These are phyloP conservation scores for Pyrenochaeta sp. DNA, from an alignment of 2,329 filamentous ascomycete species.

Conservation along the genomic window DNA sequence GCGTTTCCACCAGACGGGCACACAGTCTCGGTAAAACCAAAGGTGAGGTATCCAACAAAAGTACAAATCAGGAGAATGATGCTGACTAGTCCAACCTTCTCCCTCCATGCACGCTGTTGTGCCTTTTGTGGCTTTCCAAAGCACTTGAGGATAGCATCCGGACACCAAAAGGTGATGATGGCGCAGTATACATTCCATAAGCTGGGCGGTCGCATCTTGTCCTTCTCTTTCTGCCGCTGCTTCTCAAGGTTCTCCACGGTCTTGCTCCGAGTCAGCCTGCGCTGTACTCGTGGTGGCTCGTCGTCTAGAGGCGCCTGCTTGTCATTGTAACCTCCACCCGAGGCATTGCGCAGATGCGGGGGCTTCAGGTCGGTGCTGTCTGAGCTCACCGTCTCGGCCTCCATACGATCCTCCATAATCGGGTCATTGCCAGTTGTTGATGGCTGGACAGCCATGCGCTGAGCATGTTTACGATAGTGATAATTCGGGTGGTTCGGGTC, in stretches of 20 bases:
- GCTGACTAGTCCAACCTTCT: constrained; percentile 97
- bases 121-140: constrained; percentile 86
- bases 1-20: constrained; percentile 73
- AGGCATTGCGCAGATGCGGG: constrained; percentile 48
- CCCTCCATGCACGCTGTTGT: constrained; percentile 92
- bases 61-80: constrained; percentile 88
- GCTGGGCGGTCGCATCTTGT: constrained; percentile 78
- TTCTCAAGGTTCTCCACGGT: constrained; percentile 68
- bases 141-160: constrained; percentile 82
- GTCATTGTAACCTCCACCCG: constrained; percentile 50
- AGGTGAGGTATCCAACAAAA: constrained; percentile 93
- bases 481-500: constrained; percentile 92
- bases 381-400: constrained; percentile 65
- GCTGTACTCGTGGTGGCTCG: constrained; percentile 50
- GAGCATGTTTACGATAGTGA: constrained; percentile 92
- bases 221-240: constrained; percentile 65
- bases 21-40: constrained; percentile 91
- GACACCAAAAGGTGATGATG: constrained; percentile 93
- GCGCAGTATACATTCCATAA: constrained; percentile 96
- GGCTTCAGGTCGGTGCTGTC: constrained; percentile 68
- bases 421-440: constrained; percentile 94
- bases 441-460: constrained; percentile 88
- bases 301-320: constrained; percentile 48
- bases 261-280: constrained; percentile 72
- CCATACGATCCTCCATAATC: constrained; percentile 73